phyloP scores from a whole-genome alignment of 768 basidiomycete genomes.

The Grammothele lineata region DNA sequence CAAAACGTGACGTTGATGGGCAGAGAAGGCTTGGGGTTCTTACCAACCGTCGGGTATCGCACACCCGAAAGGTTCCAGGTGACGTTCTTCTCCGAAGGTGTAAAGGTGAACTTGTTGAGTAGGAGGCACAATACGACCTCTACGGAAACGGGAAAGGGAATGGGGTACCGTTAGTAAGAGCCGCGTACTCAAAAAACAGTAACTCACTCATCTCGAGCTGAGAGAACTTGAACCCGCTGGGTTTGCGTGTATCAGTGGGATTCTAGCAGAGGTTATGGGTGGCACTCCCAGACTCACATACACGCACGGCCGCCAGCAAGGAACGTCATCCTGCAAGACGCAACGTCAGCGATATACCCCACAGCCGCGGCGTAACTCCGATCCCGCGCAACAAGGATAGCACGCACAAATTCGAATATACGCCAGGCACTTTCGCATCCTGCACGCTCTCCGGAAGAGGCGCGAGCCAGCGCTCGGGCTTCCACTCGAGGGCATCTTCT shows the following conservation, averaged over 20 bases:
- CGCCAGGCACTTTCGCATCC: constrained; percentile 37
- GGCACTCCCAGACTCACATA: constrained; percentile 31
- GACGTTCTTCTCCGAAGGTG: constrained; percentile 2
- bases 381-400: not conserved
- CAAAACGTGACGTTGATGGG: constrained; percentile 11
- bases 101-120: constrained; percentile 12
- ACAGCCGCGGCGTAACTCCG: not conserved
- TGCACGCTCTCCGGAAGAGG: constrained; percentile 32
- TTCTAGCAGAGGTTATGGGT: too few species aligned
- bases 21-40: not conserved
- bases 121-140: constrained; percentile 18
- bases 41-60: constrained; percentile 12
- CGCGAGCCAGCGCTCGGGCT: constrained; percentile 46
- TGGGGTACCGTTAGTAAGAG: too few species aligned
- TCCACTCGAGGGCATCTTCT: constrained; percentile 44
- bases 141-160: constrained; percentile 1
- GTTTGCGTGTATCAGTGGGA: not conserved
- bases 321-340: constrained; percentile 37
- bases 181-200: too few species aligned
- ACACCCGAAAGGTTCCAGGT: constrained; percentile 16
- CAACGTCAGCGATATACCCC: too few species aligned
- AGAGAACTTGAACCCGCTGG: constrained; percentile 50
- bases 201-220: constrained; percentile 49
- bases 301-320: constrained; percentile 41
- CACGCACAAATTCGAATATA: constrained; percentile 41